phyloP scores from a whole-genome alignment of 108 stramenopile genomes.

The Nannochloropsis oceanica region DNA sequence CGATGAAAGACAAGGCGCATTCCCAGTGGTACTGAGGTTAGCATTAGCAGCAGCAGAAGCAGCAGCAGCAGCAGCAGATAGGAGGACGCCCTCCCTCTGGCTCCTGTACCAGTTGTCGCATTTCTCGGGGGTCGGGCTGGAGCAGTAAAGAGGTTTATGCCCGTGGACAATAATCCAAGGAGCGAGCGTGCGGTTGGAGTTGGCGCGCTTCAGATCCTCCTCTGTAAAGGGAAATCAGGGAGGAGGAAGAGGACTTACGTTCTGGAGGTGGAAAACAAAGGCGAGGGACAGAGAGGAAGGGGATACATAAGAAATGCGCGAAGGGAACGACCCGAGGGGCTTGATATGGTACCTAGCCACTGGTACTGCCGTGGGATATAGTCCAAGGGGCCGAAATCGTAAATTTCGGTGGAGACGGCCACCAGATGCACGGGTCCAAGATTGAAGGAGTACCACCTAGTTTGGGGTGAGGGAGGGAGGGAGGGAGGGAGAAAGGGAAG shows the following conservation, averaged over 20 bases:
- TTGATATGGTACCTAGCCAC: neutral
- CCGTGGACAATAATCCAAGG: slow-evolving; percentile 15
- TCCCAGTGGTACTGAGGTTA: too few relatives aligned
- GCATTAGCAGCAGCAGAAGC: neutral
- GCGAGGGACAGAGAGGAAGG: neutral
- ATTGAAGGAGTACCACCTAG: neutral
- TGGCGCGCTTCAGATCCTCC: neutral
- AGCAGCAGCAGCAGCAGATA: neutral
- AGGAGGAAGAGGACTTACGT: neutral
- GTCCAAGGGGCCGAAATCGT: neutral
- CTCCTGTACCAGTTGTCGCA: neutral
- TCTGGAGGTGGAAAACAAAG: neutral
- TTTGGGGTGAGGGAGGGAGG: neutral
- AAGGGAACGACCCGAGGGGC: neutral
- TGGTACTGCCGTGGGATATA: neutral
- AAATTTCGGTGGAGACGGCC: neutral
- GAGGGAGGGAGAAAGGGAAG: neutral
- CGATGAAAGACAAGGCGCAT: too few relatives aligned
- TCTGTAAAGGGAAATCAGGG: neutral
- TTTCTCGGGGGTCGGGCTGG: neutral
- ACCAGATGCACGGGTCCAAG: slow-evolving; percentile 5
- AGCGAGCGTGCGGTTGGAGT: neutral
- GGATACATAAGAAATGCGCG: neutral
- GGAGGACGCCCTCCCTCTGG: neutral
- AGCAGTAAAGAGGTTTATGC: slow-evolving; percentile 4